Evolutionary conservation across 495 filamentous ascomycete genomes (phyloP), one percentile per base, ranked within the genome.

Genomic region (Penicillium fimorum): DNA sequence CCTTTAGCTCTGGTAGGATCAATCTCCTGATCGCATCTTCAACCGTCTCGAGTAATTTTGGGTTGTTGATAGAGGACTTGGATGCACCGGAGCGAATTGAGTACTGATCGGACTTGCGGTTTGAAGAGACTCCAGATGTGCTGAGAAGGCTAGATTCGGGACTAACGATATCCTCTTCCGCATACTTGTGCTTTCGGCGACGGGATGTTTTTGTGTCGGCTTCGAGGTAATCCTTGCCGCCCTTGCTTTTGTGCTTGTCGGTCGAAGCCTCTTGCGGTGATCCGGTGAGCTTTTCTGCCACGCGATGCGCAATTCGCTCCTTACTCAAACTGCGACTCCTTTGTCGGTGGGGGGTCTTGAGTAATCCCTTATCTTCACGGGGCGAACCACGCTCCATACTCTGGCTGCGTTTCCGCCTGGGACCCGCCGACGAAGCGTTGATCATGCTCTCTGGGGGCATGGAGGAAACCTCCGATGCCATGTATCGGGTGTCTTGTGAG

Each of bases 1-100:
- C 90, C 50, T 90, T 91, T 45, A 98, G 78, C 67, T 98, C 93
- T 1, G 94, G 95, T 2, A 97, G 73, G 47, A 97, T 96, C 47
- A 97, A 76, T 43, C 92, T 83, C 47, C 89, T 87, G 60, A 98
- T 97, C 20, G 94, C 91, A 75, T 97, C 93, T 71, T 97, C 93
- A 8, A 98, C 93, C 0, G 92, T 92, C 68, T 95, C 90, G 5
- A 97, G 82, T n/a, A 98, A 73, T 59, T 90, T 95, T 0, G 93
- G 93, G 66, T 98, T 97, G 72, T 95, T 97, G 71, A 96, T 87
- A 0, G 90, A 94, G 7, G 91, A 90, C 52, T 85, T 90, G 24
- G 91, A 94, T 15, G 85, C 84, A 29, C 85, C 83, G 4, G 90
- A 92, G 33, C 83, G 82, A 50, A 89, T 77, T 5, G 91, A 92